Percentiles rank a stretch among this genome's conserved stretches.
Evolutionary conservation across 768 basidiomycete genomes (phyloP).

Genomic region (Lactarius psammicola): DNA sequence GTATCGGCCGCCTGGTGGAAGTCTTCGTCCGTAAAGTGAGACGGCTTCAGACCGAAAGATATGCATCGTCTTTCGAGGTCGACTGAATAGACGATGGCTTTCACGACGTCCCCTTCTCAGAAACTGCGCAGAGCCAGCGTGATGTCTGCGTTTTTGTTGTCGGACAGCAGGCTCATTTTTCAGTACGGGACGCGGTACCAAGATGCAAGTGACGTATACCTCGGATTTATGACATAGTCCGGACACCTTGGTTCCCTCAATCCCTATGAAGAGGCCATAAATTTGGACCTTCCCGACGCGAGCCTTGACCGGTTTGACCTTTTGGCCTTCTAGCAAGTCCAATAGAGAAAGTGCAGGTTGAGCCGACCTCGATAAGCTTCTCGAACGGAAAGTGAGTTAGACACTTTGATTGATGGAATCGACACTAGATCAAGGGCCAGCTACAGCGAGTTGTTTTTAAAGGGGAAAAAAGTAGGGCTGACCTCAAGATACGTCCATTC

Average conservation of each 20-base stretch:
- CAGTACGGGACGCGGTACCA: neutral
- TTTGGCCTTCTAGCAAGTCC: slow-evolving; percentile 76
- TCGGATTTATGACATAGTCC: slow-evolving; percentile 95
- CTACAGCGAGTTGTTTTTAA: neutral
- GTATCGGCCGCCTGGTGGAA: too few species aligned
- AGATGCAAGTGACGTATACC: slow-evolving; percentile 43
- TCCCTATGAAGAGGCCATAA: slow-evolving; percentile 89
- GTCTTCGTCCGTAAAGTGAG: too few species aligned
- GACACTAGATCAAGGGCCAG: too few species aligned
- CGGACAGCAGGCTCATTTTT: slow-evolving; percentile 60
- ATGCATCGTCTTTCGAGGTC: slow-evolving; percentile 80
- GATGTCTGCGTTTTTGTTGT: too few species aligned
- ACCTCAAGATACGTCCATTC: slow-evolving; percentile 86
- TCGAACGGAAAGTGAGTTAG: slow-evolving; percentile 84
- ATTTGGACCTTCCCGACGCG: slow-evolving; percentile 77
- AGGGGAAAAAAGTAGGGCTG: slow-evolving; percentile 24
- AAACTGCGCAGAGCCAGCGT: slow-evolving; percentile 74
- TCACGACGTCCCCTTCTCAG: slow-evolving; percentile 83
- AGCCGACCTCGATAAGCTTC: slow-evolving; percentile 44
- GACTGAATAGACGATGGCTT: slow-evolving; percentile 69
- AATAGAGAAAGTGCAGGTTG: slow-evolving; percentile 42
- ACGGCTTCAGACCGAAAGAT: slow-evolving; percentile 65
- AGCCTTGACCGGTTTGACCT: slow-evolving; percentile 74
- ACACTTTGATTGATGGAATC: slow-evolving; percentile 65
- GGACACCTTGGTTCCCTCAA: slow-evolving; percentile 75